Conservation (phyloP, 2,329 filamentous ascomycete species). For the Penicillium sp. region DNA sequence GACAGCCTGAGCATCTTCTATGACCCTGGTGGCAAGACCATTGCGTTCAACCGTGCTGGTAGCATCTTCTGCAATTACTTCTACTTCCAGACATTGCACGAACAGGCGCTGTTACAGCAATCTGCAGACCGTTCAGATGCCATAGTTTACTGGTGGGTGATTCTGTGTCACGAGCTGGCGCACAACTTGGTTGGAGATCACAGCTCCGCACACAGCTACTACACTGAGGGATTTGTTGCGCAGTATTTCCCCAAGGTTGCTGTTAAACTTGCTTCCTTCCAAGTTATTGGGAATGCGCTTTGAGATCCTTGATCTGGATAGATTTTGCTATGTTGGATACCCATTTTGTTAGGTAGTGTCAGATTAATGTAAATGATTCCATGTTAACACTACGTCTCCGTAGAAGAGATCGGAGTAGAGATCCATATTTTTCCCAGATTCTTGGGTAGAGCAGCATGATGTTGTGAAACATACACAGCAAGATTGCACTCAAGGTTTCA, state of each 20-base stretch:
- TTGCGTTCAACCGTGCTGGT: constrained; percentile 87
- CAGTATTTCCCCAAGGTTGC: constrained; percentile 76
- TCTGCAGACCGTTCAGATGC: constrained; percentile 64
- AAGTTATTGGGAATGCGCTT: neutral
- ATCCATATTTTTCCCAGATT: too few relatives aligned
- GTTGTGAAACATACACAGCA: too few relatives aligned
- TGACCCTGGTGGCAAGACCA: constrained; percentile 74
- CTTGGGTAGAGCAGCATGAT: too few relatives aligned
- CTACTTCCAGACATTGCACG: constrained; percentile 81
- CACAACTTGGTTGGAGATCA: constrained; percentile 86
- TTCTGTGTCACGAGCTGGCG: constrained; percentile 92
- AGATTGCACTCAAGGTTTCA: too few relatives aligned
- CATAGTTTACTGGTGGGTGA: constrained; percentile 87
- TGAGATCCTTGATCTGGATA: neutral
- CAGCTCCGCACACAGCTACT: constrained; percentile 77
- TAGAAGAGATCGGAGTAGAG: too few relatives aligned
- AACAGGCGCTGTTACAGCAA: constrained; percentile 47
- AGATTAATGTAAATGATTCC: neutral
- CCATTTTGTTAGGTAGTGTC: neutral
- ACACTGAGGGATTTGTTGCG: constrained; percentile 77
- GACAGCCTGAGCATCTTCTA: constrained; percentile 83
- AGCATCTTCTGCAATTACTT: constrained; percentile 92
- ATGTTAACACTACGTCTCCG: neutral
- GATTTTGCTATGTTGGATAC: neutral
- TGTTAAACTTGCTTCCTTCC: constrained; percentile 48